A percentile compares a stretch with the other conserved stretches of the same genome.
These are phyloP conservation scores for Aspergillus kassunensis DNA, from an alignment of 495 filamentous ascomycete species.

Conservation along the genomic window DNA sequence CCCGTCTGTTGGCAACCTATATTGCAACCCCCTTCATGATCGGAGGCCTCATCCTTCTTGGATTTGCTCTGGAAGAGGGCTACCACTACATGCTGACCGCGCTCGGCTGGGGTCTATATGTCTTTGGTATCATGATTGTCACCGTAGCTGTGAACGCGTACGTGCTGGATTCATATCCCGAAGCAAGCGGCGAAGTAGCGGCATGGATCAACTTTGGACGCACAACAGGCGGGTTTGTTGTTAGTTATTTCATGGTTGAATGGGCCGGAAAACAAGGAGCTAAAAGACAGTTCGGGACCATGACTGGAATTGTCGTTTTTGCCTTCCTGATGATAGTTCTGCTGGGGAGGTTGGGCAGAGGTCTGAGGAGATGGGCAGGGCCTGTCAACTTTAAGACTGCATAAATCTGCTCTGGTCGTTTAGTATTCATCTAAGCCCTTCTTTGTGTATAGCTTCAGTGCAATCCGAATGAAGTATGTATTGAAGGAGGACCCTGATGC, in stretches of 20 bases:
- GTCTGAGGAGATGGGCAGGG: slow-evolving; percentile 34
- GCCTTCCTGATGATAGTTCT: slow-evolving; percentile 39
- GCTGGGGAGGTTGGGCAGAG: slow-evolving; percentile 45
- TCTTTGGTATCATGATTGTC: slow-evolving; percentile 61
- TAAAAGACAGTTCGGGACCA: slow-evolving; percentile 44
- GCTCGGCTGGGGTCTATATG: slow-evolving; percentile 53
- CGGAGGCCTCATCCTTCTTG: slow-evolving; percentile 49
- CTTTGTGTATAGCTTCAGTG: too few relatives aligned
- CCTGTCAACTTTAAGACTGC: slow-evolving; percentile 17
- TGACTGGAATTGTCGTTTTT: slow-evolving; percentile 40
- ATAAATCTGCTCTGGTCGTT: too few relatives aligned
- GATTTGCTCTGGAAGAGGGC: slow-evolving; percentile 47
- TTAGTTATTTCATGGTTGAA: slow-evolving; percentile 47
- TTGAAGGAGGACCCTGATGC: too few relatives aligned
- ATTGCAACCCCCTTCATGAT: slow-evolving; percentile 49
- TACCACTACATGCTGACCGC: slow-evolving; percentile 56
- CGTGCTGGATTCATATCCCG: slow-evolving; percentile 56
- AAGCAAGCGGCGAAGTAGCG: slow-evolving; percentile 53
- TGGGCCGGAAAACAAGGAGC: slow-evolving; percentile 31
- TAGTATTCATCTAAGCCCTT: too few relatives aligned
- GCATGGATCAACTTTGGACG: slow-evolving; percentile 49
- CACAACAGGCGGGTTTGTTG: slow-evolving; percentile 46
- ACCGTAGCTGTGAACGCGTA: slow-evolving; percentile 60
- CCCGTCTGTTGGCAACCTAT: slow-evolving; percentile 50
- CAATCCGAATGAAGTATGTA: too few relatives aligned